Evolutionary conservation across 2,329 filamentous ascomycete genomes (phyloP), one percentile per base, ranked within the genome.

Genomic region (Amesomyces nigricolor): DNA sequence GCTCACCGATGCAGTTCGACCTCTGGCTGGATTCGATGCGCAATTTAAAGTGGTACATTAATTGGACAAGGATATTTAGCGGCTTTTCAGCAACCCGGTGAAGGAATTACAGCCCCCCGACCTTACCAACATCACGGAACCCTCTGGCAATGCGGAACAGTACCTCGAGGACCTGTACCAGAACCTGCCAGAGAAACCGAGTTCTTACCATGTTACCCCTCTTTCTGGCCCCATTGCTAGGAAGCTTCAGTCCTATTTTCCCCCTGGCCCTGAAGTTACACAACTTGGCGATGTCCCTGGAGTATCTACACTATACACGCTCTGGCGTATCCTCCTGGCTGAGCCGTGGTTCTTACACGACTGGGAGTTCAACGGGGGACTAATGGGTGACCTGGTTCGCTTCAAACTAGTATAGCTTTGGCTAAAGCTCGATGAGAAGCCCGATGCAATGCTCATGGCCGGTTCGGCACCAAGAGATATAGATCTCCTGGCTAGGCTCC

Each of bases 221-320:
- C 43, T 30, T 47, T 30, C 46, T 3, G 26, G 35, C 8, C 26
- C 22, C n/a, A 17, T 44, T 26, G 38, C 30, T 14, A 22, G 22
- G 22, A 22, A 22, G 22, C 22, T 22, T 22, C 22, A 22, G 22
- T 22, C 22, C 22, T 22, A 22, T 22, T 22, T 22, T 5, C 22
- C 22, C 22, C 22, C 22, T 22, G 22, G 22, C 22, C 22, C 22
- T 22, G 22, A 22, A 22, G 22, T 22, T 22, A 22, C 3, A 22
- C 22, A 22, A 22, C 22, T 22, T 22, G 22, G 22, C 22, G 22
- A 22, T 22, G 22, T 22, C 22, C 22, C 22, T 22, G 22, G 22
- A 22, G 22, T 22, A 22, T 22, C 22, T 22, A 22, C 22, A 22
- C 22, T 73, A n/a, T n/a, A 30, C 53, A 53, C 42, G n/a, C 53